These are phyloP conservation scores for Pichia terricola DNA, from an alignment of 1,139 yeast species.

Conservation along the genomic window DNA sequence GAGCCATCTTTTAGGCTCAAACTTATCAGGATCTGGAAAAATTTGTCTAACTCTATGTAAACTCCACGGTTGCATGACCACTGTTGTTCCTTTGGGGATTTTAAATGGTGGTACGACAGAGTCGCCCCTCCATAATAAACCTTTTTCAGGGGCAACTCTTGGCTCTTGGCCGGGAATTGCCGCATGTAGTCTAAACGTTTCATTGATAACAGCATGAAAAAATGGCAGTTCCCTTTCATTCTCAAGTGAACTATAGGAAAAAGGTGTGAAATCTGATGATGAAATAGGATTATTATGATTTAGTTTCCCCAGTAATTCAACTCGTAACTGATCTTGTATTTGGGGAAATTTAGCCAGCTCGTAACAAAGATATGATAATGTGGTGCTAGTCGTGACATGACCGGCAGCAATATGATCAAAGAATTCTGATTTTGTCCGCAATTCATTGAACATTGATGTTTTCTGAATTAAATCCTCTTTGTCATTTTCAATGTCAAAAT, in stretches of 20 bases:
- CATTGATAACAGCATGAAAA: conserved; percentile 49
- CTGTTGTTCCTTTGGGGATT: conserved; percentile 46
- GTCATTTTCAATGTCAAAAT: conserved; percentile 15
- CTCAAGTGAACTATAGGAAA: conserved; percentile 25
- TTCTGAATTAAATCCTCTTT: conserved; percentile 2
- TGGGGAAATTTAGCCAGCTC: conserved; percentile 42
- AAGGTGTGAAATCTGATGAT: conserved; percentile 7
- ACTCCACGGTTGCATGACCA: conserved; percentile 60
- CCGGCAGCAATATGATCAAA: conserved; percentile 57
- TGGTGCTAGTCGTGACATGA: conserved; percentile 68
- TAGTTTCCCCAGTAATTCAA: conserved; percentile 30
- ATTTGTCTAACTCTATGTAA: conserved; percentile 43
- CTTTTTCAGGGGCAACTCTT: conserved; percentile 34
- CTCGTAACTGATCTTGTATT: conserved; percentile 34
- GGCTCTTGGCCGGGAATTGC: conserved; percentile 76
- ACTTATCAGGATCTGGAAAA: conserved; percentile 42
- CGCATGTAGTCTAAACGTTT: conserved; percentile 51
- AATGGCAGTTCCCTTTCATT: conserved; percentile 39
- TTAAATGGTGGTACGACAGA: conserved; percentile 21
- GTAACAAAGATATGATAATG: conserved; percentile 50
- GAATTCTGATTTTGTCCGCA: conserved; percentile 33
- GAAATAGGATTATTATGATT: conserved; percentile 4
- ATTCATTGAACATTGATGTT: conserved; percentile 11
- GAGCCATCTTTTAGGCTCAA: conserved; percentile 59
- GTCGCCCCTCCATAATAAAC: conserved; percentile 22